Percentiles rank a stretch among this genome's conserved stretches.
Evolutionary conservation across 2,329 filamentous ascomycete species (phyloP).

Genomic region (Colletotrichum neosansevieriae): DNA sequence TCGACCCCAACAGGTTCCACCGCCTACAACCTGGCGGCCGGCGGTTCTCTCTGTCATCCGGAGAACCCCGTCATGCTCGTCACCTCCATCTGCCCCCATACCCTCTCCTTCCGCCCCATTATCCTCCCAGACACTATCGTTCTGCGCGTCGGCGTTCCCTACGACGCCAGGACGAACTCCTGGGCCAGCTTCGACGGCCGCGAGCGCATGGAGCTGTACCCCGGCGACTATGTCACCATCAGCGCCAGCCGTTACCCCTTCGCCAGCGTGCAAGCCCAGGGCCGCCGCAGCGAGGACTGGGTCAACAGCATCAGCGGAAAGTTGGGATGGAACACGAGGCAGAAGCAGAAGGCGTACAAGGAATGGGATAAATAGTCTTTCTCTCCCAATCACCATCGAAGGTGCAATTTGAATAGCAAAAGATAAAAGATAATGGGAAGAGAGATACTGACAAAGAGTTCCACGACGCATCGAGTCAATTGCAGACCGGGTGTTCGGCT

Average conservation of each 20-base stretch:
- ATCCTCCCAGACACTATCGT: constrained; percentile 97
- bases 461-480: neutral
- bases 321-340: constrained; percentile 83
- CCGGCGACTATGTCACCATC: constrained; percentile 88
- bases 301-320: constrained; percentile 84
- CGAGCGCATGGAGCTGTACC: constrained; percentile 82
- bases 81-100: constrained; percentile 94
- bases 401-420: neutral
- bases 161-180: constrained; percentile 86
- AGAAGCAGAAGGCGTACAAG: constrained; percentile 77
- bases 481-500: constrained; percentile 9
- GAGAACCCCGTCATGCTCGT: constrained; percentile 97
- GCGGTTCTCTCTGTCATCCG: constrained; percentile 94
- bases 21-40: constrained; percentile 87
- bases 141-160: constrained; percentile 91
- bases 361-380: constrained; percentile 55
- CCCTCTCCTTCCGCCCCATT: constrained; percentile 94
- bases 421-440: neutral
- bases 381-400: neutral
- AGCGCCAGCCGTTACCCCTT: constrained; percentile 85
- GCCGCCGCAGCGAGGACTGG: constrained; percentile 81
- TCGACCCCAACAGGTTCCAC: constrained; percentile 95
- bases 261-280: constrained; percentile 78
- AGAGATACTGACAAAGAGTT: neutral
- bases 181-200: constrained; percentile 99